Conservation (phyloP, 495 filamentous ascomycete genomes). For the Peziza echinospora region DNA sequence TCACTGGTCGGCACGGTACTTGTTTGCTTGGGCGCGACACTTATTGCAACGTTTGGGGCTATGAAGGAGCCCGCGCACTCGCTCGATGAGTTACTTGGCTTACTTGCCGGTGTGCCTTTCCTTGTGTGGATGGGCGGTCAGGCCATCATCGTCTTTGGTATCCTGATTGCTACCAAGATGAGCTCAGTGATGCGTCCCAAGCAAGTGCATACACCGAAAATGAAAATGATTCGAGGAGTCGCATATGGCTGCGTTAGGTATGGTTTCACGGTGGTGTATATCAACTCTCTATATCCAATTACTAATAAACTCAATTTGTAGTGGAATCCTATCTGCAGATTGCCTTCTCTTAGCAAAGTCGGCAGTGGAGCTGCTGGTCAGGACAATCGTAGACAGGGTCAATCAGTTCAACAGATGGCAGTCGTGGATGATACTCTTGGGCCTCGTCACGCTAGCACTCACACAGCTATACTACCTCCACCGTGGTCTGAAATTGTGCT, state of each 20-base stretch:
- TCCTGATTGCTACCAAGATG: slow-evolving; percentile 39
- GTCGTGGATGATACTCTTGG: slow-evolving; percentile 81
- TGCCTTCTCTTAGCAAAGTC: slow-evolving; percentile 86
- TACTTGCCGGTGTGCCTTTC: slow-evolving; percentile 56
- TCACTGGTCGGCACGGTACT: slow-evolving; percentile 74
- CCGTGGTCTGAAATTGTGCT: slow-evolving; percentile 76
- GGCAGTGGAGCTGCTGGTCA: slow-evolving; percentile 86
- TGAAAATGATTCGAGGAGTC: slow-evolving; percentile 52
- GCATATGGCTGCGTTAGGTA: slow-evolving; percentile 58
- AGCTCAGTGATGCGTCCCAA: slow-evolving; percentile 9
- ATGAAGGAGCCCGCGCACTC: slow-evolving; percentile 88
- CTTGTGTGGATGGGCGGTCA: slow-evolving; percentile 80
- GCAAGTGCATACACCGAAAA: slow-evolving; percentile 5
- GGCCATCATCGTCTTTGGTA: slow-evolving; percentile 42
- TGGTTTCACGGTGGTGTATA: slow-evolving; percentile 2
- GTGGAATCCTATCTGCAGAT: slow-evolving; percentile 86
- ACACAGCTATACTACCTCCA: slow-evolving; percentile 91
- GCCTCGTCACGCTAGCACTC: slow-evolving; percentile 61
- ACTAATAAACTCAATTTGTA: slow-evolving; percentile 7
- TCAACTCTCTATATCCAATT: background rate
- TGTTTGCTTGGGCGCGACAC: slow-evolving; percentile 60
- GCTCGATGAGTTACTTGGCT: slow-evolving; percentile 53
- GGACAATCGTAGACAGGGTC: slow-evolving; percentile 61
- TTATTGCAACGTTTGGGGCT: slow-evolving; percentile 87
- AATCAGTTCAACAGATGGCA: slow-evolving; percentile 98